A percentile compares a stretch with the other conserved stretches of the same genome.
phyloP scores from a whole-genome alignment of 768 basidiomycete genomes.

The Rhodocollybia butyracea region DNA sequence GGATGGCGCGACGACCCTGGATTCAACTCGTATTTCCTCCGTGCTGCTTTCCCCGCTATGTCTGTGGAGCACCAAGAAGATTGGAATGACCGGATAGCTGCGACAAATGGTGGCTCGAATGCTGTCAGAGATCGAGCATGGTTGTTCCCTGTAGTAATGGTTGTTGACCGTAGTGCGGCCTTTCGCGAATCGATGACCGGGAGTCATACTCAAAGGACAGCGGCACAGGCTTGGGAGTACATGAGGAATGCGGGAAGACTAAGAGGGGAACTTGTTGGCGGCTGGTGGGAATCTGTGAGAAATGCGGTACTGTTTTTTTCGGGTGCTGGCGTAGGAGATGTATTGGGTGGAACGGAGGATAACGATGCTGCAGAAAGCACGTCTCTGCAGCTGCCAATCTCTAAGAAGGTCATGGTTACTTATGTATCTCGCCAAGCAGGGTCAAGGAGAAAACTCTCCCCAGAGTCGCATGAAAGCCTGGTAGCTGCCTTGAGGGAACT shows the following conservation, averaged over 20 bases:
- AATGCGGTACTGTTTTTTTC: conserved; percentile 65
- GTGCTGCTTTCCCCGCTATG: conserved; percentile 67
- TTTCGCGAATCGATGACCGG: conserved; percentile 67
- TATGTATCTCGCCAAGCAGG: conserved; percentile 71
- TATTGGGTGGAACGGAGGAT: too few species aligned
- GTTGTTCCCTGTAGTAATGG: conserved; percentile 66
- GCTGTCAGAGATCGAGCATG: conserved; percentile 46
- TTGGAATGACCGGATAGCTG: conserved; percentile 60
- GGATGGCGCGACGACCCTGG: conserved; percentile 77
- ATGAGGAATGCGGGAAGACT: conserved; percentile 35
- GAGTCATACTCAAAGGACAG: conserved; percentile 64
- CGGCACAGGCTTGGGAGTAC: conserved; percentile 61
- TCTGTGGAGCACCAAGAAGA: conserved; percentile 67
- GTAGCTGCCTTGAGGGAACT: conserved; percentile 52
- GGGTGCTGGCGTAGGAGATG: conserved; percentile 36
- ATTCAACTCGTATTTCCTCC: conserved; percentile 76
- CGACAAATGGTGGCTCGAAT: conserved; percentile 12
- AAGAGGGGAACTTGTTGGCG: conserved; percentile 38
- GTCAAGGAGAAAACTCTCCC: conserved; percentile 46
- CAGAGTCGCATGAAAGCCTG: conserved; percentile 52
- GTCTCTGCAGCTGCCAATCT: conserved; percentile 36
- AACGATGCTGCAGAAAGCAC: conserved; percentile 6
- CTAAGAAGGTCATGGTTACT: conserved; percentile 58
- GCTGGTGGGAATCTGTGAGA: conserved; percentile 79
- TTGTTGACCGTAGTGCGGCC: conserved; percentile 75